Conservation (phyloP, 768 basidiomycete genomes). For the Tulasnella sp. region DNA sequence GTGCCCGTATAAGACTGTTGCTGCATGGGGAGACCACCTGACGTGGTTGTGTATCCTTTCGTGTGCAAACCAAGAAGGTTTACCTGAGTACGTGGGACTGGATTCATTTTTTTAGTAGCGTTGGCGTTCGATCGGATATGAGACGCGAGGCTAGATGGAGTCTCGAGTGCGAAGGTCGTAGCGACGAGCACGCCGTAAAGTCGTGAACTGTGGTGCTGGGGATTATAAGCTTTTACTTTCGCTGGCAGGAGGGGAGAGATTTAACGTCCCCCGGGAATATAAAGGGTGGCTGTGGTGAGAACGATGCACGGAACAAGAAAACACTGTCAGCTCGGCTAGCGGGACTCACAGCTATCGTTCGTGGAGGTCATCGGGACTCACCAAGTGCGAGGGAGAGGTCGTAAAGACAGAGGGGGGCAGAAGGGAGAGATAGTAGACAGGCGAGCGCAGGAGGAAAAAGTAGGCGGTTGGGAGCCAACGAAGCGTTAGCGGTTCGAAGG, state of each 20-base stretch:
- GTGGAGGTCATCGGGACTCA: constrained; percentile 1
- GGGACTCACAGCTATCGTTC: not conserved
- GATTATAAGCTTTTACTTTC: constrained; percentile 12
- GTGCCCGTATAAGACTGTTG: constrained; percentile 15
- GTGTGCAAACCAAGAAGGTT: constrained; percentile 11
- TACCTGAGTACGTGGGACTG: constrained; percentile 12
- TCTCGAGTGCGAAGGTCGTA: constrained; percentile 17
- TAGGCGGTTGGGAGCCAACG: not conserved
- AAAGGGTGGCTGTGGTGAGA: constrained; percentile 7
- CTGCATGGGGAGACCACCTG: not conserved
- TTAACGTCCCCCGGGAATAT: constrained; percentile 9
- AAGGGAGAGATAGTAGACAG: constrained; percentile 2
- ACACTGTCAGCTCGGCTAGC: constrained; percentile 6
- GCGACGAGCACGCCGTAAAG: constrained; percentile 19
- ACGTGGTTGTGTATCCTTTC: constrained; percentile 13
- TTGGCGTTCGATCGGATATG: not conserved
- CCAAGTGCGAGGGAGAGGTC: not conserved
- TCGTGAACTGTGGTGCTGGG: constrained; percentile 17
- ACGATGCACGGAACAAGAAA: not conserved
- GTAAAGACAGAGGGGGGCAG: not conserved
- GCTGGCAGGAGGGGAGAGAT: not conserved
- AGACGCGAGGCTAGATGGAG: constrained; percentile 15
- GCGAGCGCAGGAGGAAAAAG: not conserved
- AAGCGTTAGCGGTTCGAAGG: constrained; percentile 3
- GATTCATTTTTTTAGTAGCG: constrained; percentile 4